Base-by-base conservation (phyloP, 2,329 filamentous ascomycete species). In the Talaromyces sp. region DNA sequence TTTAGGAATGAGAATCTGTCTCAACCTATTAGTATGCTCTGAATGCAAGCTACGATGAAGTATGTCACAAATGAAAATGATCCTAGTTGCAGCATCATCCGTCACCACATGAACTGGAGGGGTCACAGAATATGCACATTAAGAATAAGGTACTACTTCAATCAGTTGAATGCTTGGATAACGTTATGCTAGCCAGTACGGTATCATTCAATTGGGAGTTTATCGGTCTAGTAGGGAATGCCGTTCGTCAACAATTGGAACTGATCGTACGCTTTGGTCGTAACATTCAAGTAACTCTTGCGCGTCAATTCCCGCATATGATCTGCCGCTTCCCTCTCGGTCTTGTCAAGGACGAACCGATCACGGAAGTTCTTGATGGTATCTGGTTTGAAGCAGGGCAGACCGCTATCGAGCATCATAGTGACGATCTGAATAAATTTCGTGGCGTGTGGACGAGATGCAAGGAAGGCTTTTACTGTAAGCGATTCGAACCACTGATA, bases 371-470 rank as follows among this genome's bases (percentile, higher is more conserved):
- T 92, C 76, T 89, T 87, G 65, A 99, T 89, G 12, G 90, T 96
- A 76, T 96, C 91, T 0, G 93, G 93, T 78, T 96, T 98, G 83
- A 99, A 99, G 80, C 95, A 99, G 6, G 95, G 95, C 70, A 99
- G 77, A 0, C 95, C 95, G 68, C 89, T 95, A 73, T 97, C 95
- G 80, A 98, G 87, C 96, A 99, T 99, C 72, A 96, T 83, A 65
- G 90, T 84, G 21, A 99, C 92, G 66, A 98, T 89, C 76, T 97
- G 92, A 65, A 88, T 86, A 55, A 99, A 83, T 79, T 96, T 95
- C 70, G 95, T 90, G 65, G 88, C 88, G 75, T 98, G 91, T 67
- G 90, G 92, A 11, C 95, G 84, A 42, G 87, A 88, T 4, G 93
- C 93, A 46, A 99, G 81, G 83, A 97, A 99, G 1, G 93, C 89